Conservation (phyloP, 257 asterid species). For the Echium plantagineum region DNA sequence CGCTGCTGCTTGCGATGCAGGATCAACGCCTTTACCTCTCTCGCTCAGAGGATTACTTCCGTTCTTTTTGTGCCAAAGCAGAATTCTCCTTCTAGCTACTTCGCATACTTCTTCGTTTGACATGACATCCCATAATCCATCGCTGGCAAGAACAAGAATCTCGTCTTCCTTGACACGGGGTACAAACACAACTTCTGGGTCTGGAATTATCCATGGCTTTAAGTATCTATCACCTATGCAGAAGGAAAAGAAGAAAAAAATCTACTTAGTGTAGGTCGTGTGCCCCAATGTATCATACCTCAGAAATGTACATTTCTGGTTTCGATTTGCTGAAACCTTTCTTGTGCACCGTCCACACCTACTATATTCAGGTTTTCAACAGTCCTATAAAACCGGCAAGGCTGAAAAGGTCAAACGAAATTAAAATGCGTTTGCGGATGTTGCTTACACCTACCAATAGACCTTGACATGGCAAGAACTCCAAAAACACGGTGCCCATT, state of each 20-base stretch:
- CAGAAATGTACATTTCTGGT: not conserved
- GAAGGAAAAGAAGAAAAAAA: not conserved
- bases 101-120: slow-evolving; percentile 66
- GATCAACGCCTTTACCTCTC: slow-evolving; percentile 61
- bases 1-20: slow-evolving; percentile 83
- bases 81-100: slow-evolving; percentile 45
- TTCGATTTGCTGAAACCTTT: not conserved
- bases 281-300: not conserved
- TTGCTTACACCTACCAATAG: slow-evolving; percentile 51
- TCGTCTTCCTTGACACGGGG: slow-evolving; percentile 70
- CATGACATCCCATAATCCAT: slow-evolving; percentile 81
- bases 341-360: no score
- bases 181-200: slow-evolving; percentile 61
- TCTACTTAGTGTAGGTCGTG: not conserved
- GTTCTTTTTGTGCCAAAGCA: slow-evolving; percentile 72
- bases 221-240: slow-evolving; percentile 63
- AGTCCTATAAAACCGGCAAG: not conserved
- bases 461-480: slow-evolving; percentile 91
- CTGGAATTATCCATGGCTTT: slow-evolving; percentile 79
- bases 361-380: not conserved
- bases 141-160: slow-evolving; percentile 70
- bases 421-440: not conserved
- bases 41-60: slow-evolving; percentile 28
- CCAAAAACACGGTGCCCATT: slow-evolving; percentile 86
- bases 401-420: not conserved